Base-by-base conservation (phyloP, 1,284 basidiomycete genomes). In the Hortiboletus rubellus region DNA sequence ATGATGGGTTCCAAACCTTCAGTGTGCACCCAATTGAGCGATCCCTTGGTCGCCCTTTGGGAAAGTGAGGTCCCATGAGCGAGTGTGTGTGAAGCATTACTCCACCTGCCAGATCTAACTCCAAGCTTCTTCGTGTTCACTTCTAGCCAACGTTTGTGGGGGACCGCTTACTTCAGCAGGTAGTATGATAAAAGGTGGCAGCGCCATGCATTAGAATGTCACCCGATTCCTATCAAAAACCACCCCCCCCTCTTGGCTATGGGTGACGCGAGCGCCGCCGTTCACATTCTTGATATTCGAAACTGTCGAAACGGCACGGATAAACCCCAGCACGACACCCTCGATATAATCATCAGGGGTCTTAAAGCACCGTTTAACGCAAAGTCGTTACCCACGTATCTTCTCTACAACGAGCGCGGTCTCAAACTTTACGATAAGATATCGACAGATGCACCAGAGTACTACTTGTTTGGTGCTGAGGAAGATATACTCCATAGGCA, bases 321-420 rank as follows among this genome's bases (percentile, higher is more conserved):
- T 17, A 51, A 46, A 46, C 30, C 45, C 17, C 45, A 31, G 49
- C 63, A 66, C 12, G 58, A 81, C 62, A 73, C 87, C 47, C 67
- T 74, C 24, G 68, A 76, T 43, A 72, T 83, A 46, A 79, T 91
- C 49, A 46, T 82, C 41, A 71, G 72, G 34, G 87, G 89, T 9
- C 79, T 92, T 18, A 73, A 72, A 50, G 78, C 76, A 27, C 80
- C 86, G 4, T 55, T 65, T 3, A 82, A 82, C 52, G 73, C 81
- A 61, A 89, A 87, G 70, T 80, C 81, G 17, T 75, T 98, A 12
- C 94, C 95, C 6, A 96, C 94, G 0, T 79, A 93, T 68, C 82
- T 97, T 15, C 80, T 97, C 11, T 97, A 97, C 74, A 87, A 95
- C 65, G 92, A 96, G 70, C 79, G 77, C 30, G 95, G 95, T 3